Evolutionary conservation across 2,329 filamentous ascomycete genomes (phyloP).

Genomic region (Calonectria fujianensis): DNA sequence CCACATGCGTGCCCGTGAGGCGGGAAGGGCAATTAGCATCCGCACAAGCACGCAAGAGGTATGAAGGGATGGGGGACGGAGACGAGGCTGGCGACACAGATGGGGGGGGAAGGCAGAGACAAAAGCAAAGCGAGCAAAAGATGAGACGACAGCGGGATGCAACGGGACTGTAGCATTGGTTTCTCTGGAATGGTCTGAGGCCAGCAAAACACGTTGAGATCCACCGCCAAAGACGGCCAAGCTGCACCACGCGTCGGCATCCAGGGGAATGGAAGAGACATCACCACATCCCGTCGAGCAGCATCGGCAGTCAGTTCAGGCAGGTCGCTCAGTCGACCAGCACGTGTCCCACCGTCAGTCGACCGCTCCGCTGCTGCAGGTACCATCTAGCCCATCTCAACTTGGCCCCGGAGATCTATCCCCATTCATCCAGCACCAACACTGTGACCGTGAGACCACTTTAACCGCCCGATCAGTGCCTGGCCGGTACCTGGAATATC

Average conservation of each 20-base stretch:
- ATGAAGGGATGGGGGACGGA: conserved; percentile 23
- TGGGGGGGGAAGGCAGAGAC: conserved; percentile 20
- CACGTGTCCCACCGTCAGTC: conserved; percentile 47
- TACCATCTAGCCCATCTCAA: conserved; percentile 53
- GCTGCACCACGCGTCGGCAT: conserved; percentile 19
- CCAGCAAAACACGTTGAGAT: conserved; percentile 32
- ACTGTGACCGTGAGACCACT: conserved; percentile 34
- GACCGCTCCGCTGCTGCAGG: conserved; percentile 51
- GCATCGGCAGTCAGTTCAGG: conserved; percentile 16
- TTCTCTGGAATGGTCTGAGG: conserved; percentile 44
- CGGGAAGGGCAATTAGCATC: conserved; percentile 37
- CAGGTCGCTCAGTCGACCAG: conserved; percentile 22
- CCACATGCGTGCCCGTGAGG: conserved; percentile 38
- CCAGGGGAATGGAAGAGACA: conserved; percentile 9
- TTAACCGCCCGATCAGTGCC: conserved; percentile 18
- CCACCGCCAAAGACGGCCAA: conserved; percentile 30
- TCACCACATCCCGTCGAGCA: conserved; percentile 13
- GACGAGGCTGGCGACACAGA: conserved; percentile 39
- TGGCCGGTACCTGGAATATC: neutral
- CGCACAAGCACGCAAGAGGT: conserved; percentile 43
- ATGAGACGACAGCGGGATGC: conserved; percentile 35
- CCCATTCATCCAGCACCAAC: conserved; percentile 33
- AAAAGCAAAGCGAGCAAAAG: conserved; percentile 30
- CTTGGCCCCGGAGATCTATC: conserved; percentile 51
- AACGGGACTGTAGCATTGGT: conserved; percentile 31